Evolutionary conservation across 257 asterid species (phyloP), one percentile per base, ranked within the genome.

Genomic region (Primulina tabacum): DNA sequence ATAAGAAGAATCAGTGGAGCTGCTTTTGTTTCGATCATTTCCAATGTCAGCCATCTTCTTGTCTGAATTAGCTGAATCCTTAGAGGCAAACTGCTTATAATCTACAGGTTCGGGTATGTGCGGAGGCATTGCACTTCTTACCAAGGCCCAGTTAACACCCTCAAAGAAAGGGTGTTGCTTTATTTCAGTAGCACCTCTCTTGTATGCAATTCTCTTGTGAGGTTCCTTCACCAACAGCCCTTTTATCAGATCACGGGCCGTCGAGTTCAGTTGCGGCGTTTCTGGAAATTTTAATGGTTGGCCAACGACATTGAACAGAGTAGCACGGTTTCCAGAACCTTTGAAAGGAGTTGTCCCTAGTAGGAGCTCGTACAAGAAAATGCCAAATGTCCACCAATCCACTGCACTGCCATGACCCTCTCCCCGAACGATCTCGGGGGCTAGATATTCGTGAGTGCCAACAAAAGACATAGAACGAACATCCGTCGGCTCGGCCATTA

Each of bases 331-430:
- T n/a, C 89, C 89, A 6, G 82, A 35, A 0, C 89, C 89, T 56
- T 84, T 84, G 66, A 84, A 84, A 0, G 89, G 89, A 3, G 89
- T 84, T 7, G 78, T 84, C 21, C 89, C 89, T 18, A 71, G 83
- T 24, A 84, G 40, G 34, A 84, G 87, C 71, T 84, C 89, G 18
- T 79, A 84, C 76, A 84, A 56, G 84, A 84, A 84, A 52, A 84
- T 84, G 8, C 89, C 89, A 6, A 84, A 82, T 2, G 89, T 84
- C 89, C 89, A 84, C 89, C 89, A 84, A 60, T 84, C 89, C 70
- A 84, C 89, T 2, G 89, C 89, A 59, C 89, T 84, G 34, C 87
- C 87, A 11, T 84, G 87, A 1, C 89, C 87, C 77, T 84, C 89
- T 21, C 89, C 89, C 17, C 89, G 83, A 40, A 84, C 82, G 32